These are phyloP conservation scores for Cicer judaicum DNA, from an alignment of 306 rosid species.

Conservation along the genomic window DNA sequence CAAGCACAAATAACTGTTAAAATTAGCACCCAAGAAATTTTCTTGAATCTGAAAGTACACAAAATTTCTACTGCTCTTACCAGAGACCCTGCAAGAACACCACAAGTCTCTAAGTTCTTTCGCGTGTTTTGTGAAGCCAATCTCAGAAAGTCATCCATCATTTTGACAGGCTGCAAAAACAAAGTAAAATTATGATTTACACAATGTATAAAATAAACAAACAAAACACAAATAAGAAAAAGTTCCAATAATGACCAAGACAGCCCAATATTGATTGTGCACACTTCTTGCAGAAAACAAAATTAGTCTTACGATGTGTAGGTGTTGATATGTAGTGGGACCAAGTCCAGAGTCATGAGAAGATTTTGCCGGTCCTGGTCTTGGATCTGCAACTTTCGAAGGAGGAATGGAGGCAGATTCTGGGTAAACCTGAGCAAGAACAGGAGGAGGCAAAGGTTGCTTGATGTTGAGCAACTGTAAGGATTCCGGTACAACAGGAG, in stretches of 20 bases:
- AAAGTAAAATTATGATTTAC: conserved; percentile 36
- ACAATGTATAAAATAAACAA: conserved; percentile 19
- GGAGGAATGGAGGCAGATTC: conserved; percentile 70
- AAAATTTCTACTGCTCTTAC: conserved; percentile 55
- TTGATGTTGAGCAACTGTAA: conserved; percentile 63
- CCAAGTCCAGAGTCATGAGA: conserved; percentile 62
- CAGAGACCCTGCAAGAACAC: conserved; percentile 95
- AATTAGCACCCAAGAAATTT: conserved; percentile 43
- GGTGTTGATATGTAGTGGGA: conserved; percentile 70
- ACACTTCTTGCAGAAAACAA: conserved; percentile 29
- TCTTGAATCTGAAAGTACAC: conserved; percentile 33
- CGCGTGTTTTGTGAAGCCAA: conserved; percentile 81
- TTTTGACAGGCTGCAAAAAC: conserved; percentile 76
- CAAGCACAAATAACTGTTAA: conserved; percentile 43
- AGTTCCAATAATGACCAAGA: conserved; percentile 26
- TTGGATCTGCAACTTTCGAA: conserved; percentile 97
- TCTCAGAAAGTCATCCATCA: conserved; percentile 94
- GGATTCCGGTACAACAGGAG: conserved; percentile 59
- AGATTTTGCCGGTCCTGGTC: conserved; percentile 84
- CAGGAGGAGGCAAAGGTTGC: conserved; percentile 94
- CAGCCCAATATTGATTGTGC: conserved; percentile 35
- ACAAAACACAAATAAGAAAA: conserved; percentile 39
- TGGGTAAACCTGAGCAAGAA: conserved; percentile 82
- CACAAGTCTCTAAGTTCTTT: conserved; percentile 92
- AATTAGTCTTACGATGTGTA: conserved; percentile 74